Base-by-base conservation (phyloP, 2,329 filamentous ascomycete species). In the Penicillium sclerotigenum region DNA sequence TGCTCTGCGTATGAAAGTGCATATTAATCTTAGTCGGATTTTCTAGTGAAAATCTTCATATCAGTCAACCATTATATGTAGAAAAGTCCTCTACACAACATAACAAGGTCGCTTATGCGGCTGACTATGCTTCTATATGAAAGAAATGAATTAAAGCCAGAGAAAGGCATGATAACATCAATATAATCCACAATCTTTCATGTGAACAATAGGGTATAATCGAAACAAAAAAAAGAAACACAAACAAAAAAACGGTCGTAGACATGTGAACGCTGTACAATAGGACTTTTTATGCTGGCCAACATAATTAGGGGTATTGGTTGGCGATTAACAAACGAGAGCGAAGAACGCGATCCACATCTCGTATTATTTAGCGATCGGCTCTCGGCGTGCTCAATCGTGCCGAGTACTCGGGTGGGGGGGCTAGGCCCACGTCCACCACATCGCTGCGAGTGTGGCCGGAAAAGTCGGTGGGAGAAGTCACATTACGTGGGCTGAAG, bases 401-500 rank as follows among this genome's bases (percentile, higher is more conserved):
- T 41, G 59, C 60, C 38, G 63, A 59, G 36, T 65, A 65, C 31
- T 51, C 56, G 2, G 63, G 63, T 2, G 63, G 63, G 2, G 63
- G 63, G 2, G 59, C 62, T 8, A 61, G 40, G 13, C 37, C 55
- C 18, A 59, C 40, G 41, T 62, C 50, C 16, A 58, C 57, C 5
- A 58, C 18, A 5, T 59, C 43, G 13, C 18, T 40, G 8, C 31
- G 26, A 28, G n/a, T 16, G 4, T 22, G 43, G n/a, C n/a, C 18
- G 3, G 48, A 29, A 18, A 52, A 42, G 5, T 36, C 26, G 31
- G 45, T 24, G 2, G 57, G 59, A 5, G 65, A 63, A 14, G 64
- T 57, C 42, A 71, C 57, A 29, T 52, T 67, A 29, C 69, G 61
- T 8, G 70, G 69, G 9, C 54, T 41, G 52, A 71, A 73, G 47